Conservation (phyloP, 371 early-diverging fungal species). For the Umbelopsis sp. region DNA sequence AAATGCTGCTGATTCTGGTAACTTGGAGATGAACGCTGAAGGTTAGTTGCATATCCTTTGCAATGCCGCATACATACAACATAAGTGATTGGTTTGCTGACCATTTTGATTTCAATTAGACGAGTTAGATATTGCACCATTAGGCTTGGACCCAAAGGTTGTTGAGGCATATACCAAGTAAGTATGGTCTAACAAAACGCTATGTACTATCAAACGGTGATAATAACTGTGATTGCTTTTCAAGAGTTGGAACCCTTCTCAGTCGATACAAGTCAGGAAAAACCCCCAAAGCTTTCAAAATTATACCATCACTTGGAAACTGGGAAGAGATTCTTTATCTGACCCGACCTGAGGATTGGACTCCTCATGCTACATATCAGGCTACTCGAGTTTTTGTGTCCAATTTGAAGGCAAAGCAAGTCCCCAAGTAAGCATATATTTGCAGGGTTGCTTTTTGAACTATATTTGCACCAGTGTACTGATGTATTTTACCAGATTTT, state of each 20-base stretch:
- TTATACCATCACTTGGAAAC: constrained; percentile 92
- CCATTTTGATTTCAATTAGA: constrained; percentile 23
- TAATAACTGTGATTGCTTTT: constrained; percentile 5
- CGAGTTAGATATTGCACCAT: constrained; percentile 47
- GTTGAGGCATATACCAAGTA: constrained; percentile 94
- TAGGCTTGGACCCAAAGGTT: constrained; percentile 84
- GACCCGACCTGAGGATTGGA: constrained; percentile 93
- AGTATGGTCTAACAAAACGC: not conserved
- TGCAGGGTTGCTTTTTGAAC: no score
- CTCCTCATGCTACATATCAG: constrained; percentile 94
- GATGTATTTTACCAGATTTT: constrained; percentile 56
- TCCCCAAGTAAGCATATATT: constrained; percentile 65
- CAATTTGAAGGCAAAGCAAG: constrained; percentile 89
- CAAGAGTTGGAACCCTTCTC: constrained; percentile 85
- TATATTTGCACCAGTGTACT: not conserved
- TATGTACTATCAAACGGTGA: not conserved
- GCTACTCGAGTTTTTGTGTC: constrained; percentile 96
- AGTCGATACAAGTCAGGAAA: constrained; percentile 95
- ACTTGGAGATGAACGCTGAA: constrained; percentile 25
- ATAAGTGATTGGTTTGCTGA: not conserved
- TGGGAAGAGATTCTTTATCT: constrained; percentile 96
- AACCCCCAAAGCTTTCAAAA: constrained; percentile 98
- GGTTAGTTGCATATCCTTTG: not conserved
- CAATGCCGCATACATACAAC: not conserved
- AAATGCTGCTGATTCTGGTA: constrained; percentile 51